Percentiles rank a stretch among this genome's conserved stretches.
Evolutionary conservation across 768 basidiomycete species (phyloP).

Genomic region (button mushroom (Agaricus bisporus)): DNA sequence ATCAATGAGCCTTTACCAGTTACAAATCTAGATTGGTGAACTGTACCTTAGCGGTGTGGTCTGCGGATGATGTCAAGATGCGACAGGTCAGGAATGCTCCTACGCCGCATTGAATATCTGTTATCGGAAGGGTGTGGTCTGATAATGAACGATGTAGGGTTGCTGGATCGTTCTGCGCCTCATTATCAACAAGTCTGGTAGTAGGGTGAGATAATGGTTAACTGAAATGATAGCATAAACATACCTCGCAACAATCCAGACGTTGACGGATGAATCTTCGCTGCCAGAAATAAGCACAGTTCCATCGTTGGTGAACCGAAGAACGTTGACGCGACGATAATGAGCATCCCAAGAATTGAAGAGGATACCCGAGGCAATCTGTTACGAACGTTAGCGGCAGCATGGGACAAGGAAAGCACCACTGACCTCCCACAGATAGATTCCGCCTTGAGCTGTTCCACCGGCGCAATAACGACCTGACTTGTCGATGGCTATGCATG

Average conservation of each 20-base stretch:
- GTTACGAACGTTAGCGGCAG: constrained; percentile 1
- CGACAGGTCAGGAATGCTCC: constrained; percentile 76
- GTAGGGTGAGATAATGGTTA: constrained; percentile 12
- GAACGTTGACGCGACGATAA: constrained; percentile 80
- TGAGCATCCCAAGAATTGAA: constrained; percentile 93
- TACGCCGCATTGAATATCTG: constrained; percentile 73
- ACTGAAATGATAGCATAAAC: constrained; percentile 18
- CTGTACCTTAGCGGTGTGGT: constrained; percentile 85
- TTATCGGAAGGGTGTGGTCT: constrained; percentile 90
- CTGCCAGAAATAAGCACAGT: constrained; percentile 78
- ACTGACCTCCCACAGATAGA: constrained; percentile 95
- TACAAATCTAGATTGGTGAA: background rate
- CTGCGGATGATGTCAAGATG: constrained; percentile 74
- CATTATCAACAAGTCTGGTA: constrained; percentile 68
- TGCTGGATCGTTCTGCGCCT: constrained; percentile 66
- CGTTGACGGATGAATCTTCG: constrained; percentile 83
- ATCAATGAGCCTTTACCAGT: constrained; percentile 8
- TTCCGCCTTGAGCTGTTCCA: constrained; percentile 81
- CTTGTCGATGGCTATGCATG: constrained; percentile 70
- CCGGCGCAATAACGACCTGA: constrained; percentile 78
- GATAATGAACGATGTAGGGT: constrained; percentile 74
- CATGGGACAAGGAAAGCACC: background rate
- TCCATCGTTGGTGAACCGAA: constrained; percentile 82
- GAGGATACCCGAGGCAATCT: constrained; percentile 92
- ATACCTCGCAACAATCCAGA: constrained; percentile 89